Conservation (phyloP, 306 rosid genomes). For the Corylus americana region DNA sequence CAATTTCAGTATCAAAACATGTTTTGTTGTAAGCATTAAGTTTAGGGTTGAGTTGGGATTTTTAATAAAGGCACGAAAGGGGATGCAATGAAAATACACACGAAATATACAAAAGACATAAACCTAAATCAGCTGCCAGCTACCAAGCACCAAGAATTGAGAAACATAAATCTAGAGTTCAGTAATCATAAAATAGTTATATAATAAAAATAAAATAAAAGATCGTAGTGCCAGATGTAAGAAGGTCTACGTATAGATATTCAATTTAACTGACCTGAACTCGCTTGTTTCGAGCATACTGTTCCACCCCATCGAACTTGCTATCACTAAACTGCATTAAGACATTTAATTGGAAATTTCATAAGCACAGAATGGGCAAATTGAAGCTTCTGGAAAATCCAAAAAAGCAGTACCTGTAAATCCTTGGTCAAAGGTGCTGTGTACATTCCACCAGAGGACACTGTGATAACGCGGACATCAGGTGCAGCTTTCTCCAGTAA, state of each 20-base stretch:
- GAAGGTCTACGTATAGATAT: background rate
- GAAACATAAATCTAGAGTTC: background rate
- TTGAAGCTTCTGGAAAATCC: background rate
- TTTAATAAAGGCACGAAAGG: background rate
- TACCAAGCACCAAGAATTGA: background rate
- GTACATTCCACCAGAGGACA: slow-evolving; percentile 98
- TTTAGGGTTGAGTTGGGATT: too few species aligned
- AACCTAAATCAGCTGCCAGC: background rate
- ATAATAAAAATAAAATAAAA: background rate
- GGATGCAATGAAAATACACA: background rate
- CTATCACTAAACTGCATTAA: slow-evolving; percentile 53
- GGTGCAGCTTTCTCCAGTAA: slow-evolving; percentile 88
- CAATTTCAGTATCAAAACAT: too few species aligned
- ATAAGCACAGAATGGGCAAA: slow-evolving; percentile 7
- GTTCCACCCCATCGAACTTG: slow-evolving; percentile 64
- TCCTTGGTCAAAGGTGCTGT: slow-evolving; percentile 68
- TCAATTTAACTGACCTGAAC: slow-evolving; percentile 66
- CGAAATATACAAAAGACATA: background rate
- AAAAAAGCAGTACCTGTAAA: slow-evolving; percentile 58
- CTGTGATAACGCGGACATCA: slow-evolving; percentile 88
- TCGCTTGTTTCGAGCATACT: slow-evolving; percentile 87
- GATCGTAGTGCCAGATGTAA: background rate
- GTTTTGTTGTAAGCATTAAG: too few species aligned
- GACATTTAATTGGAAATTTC: slow-evolving; percentile 18
- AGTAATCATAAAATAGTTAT: background rate